Evolutionary conservation across 2,329 filamentous ascomycete genomes (phyloP), one percentile per base, ranked within the genome.

Genomic region (Hypoxylon sp.): DNA sequence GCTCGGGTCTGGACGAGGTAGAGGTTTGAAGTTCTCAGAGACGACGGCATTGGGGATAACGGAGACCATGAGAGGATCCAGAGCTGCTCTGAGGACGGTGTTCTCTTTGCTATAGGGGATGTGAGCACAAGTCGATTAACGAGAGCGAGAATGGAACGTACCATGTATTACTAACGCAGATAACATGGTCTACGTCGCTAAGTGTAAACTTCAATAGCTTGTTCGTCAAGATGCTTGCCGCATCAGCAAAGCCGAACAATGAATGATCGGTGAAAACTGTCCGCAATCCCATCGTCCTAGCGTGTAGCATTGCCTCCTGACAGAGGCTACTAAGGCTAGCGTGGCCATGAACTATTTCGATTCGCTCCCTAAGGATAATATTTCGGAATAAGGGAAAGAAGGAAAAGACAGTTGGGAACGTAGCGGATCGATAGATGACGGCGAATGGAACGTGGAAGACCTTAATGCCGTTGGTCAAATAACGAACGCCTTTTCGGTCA

Each of bases 251-350:
- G 1, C 96, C 96, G 82, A 98, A 98, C 3, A 99, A 86, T 44
- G 94, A 98, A 80, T 99, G 96, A 77, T 99, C 96, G 0, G 96
- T 99, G 77, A 98, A 98, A 48, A 98, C 95, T 0, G 97, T 98
- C 55, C 94, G 89, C 73, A 99, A 79, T 1, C 96, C 94, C 97
- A 99, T 99, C 3, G 96, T 98, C 62, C 96, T 86, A 10, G 93
- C 96, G 82, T 99, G 96, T 9, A 99, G 82, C 64, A 99, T 97
- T 9, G 93, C 96, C 81, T 99, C 96, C 77, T 97, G 93, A 78
- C 95, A 98, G 55, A 99, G 86, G 78, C 91, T 97, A 80, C 94
- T 98, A 68, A 99, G 85, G 78, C 94, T 97, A 33, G 88, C 95
- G 83, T 99, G 96, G n/a, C 95, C 96, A 78, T 99, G 96, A 0